Percentiles rank a stretch among this genome's conserved stretches.
Conservation (phyloP, 306 rosid genomes). For the Mimosa pudica region DNA sequence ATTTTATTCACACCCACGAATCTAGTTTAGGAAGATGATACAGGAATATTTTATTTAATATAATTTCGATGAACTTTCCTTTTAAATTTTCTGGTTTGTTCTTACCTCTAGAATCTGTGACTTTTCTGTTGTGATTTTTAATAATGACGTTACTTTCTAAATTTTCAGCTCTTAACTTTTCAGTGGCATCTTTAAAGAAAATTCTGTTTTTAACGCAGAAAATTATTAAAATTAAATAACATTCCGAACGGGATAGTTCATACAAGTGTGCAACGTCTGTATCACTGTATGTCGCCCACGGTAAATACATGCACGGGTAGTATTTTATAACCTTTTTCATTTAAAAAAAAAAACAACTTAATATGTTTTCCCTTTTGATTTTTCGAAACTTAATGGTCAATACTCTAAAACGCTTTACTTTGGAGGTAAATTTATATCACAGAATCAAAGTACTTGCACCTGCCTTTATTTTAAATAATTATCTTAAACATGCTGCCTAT, state of each 20-base stretch:
- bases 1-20: slow-evolving; percentile 14
- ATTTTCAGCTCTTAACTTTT: slow-evolving; percentile 22
- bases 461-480: neutral
- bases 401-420: neutral
- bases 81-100: neutral
- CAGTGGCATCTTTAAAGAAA: neutral
- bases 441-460: slow-evolving; percentile 4
- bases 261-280: neutral
- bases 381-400: neutral
- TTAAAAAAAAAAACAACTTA: neutral
- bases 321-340: neutral
- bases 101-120: neutral
- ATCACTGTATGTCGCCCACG: neutral
- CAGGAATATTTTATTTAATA: neutral
- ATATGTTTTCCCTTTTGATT: neutral
- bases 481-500: neutral
- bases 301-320: neutral
- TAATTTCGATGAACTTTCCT: slow-evolving; percentile 21
- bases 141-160: neutral
- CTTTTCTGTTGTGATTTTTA: neutral
- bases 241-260: neutral
- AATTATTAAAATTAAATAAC: neutral
- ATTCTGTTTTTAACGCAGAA: neutral
- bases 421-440: neutral
- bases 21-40: slow-evolving; percentile 9